phyloP scores from a whole-genome alignment of 2,329 filamentous ascomycete genomes.

The Neodidymelliopsis sp. region DNA sequence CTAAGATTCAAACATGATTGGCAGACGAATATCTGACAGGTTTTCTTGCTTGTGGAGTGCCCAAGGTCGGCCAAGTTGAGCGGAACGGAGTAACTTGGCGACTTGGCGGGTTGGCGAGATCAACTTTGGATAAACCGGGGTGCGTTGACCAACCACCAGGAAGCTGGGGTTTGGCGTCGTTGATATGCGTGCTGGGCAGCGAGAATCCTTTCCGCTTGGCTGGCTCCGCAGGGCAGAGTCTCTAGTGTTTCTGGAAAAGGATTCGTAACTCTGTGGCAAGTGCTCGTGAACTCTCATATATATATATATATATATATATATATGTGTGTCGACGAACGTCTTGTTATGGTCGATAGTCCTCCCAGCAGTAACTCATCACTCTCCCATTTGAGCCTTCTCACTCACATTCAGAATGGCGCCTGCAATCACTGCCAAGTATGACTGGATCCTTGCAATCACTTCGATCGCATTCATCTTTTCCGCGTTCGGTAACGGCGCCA shows the following conservation, averaged over 20 bases:
- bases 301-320: too few species aligned
- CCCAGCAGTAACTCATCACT: slow-evolving; percentile 2
- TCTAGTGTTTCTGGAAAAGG: background rate
- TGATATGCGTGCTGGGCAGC: slow-evolving; percentile 1
- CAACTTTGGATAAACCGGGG: slow-evolving; percentile 1
- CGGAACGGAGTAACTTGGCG: slow-evolving; percentile 22
- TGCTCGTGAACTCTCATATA: slow-evolving; percentile 19
- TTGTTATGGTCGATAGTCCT: background rate
- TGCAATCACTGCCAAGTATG: slow-evolving; percentile 41
- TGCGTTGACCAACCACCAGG: slow-evolving; percentile 12
- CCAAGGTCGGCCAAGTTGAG: slow-evolving; percentile 22
- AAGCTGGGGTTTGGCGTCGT: background rate
- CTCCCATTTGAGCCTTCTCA: background rate
- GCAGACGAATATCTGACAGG: background rate
- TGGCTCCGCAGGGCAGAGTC: background rate
- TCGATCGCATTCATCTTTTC: slow-evolving; percentile 49
- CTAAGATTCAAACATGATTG: slow-evolving; percentile 11
- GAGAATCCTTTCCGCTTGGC: slow-evolving; percentile 21
- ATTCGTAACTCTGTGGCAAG: slow-evolving; percentile 20
- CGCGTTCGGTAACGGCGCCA: slow-evolving; percentile 52
- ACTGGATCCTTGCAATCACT: slow-evolving; percentile 53
- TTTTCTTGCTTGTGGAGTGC: slow-evolving; percentile 15
- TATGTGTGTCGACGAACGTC: background rate
- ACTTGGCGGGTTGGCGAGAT: slow-evolving; percentile 17
- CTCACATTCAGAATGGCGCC: slow-evolving; percentile 24